phyloP scores from a whole-genome alignment of 192 early-diverging fungal species.

The Funneliformis geosporum region DNA sequence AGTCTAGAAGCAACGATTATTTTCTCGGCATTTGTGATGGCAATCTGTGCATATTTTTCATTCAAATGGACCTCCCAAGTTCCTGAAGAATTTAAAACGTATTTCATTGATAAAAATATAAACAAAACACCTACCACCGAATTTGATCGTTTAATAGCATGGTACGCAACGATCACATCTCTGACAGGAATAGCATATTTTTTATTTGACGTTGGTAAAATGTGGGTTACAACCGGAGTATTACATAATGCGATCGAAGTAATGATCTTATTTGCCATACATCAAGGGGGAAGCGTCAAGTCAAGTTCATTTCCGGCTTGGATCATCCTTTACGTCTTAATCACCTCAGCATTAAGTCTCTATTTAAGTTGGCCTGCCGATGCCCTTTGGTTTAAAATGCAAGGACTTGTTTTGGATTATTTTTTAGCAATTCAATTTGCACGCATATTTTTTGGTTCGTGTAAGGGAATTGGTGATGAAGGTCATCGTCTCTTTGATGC shows the following conservation, averaged over 20 bases:
- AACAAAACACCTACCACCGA: conserved; percentile 20
- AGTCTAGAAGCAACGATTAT: background rate
- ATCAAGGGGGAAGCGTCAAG: conserved; percentile 36
- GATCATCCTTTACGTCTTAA: conserved; percentile 34
- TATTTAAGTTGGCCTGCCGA: conserved; percentile 42
- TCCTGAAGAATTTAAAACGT: background rate
- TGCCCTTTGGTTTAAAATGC: conserved; percentile 45
- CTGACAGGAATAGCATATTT: conserved; percentile 33
- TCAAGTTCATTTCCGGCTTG: conserved; percentile 36
- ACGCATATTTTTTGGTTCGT: conserved; percentile 32
- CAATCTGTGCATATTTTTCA: background rate
- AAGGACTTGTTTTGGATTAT: conserved; percentile 44
- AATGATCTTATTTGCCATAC: conserved; percentile 37
- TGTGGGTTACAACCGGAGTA: conserved; percentile 36
- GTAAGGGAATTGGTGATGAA: conserved; percentile 27
- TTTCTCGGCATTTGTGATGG: background rate
- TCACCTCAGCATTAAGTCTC: conserved; percentile 34
- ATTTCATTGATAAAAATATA: background rate
- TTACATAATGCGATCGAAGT: conserved; percentile 45
- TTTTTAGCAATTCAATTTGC: conserved; percentile 35
- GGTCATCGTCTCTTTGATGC: too few species aligned
- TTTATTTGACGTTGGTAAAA: conserved; percentile 43
- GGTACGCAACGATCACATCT: conserved; percentile 35
- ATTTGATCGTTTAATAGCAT: conserved; percentile 36
- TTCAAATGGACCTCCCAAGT: background rate